Base-by-base conservation (phyloP, 306 rosid species). In the Cucumis hystrix region DNA sequence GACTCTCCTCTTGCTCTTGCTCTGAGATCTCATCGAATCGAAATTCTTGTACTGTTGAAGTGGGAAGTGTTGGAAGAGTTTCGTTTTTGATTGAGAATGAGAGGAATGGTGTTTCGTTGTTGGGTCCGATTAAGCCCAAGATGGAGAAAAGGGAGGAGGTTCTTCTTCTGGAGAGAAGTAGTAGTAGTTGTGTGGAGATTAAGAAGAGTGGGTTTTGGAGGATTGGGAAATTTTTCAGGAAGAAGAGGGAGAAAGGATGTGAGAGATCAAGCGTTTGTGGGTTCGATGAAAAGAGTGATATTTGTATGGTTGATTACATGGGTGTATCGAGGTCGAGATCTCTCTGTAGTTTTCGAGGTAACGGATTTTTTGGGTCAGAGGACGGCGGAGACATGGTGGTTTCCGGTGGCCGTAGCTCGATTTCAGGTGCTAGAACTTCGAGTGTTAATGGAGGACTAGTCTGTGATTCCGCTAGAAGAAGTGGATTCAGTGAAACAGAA, bases 1-100 rank as follows among this genome's bases (percentile, higher is more conserved):
- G 99, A 14, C 92, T 92, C 75, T 96, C 99, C 12, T 96, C 99
- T 14, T 96, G 99, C 63, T 96, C 99, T 13, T 96, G 99, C 78
- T 96, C 99, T 21, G 99, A 91, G 71, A 88, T 91, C 83, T 87
- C 92, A 16, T 86, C 99, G 10, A 88, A 87, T 79, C 84, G 99
- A 4, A 96, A 96, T 82, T 96, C 99, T 0, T 91, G 92, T 72
- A 78, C 90, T 11, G 89, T 91, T 13, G 99, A 96, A 45, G 92
- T 92, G 2, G 99, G 99, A 0, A 91, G 98, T 73, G 93, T 96
- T 4, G 98, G 99, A 0, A 83, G 99, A 39, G 99, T 92, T 61
- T 92, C 99, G 0, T 96, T 96, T 56, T 85, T 96, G 45, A 89
- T 96, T 28, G 99, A 96, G 84, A 92, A 92, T 71, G 99, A 92